Percentiles rank a stretch among this genome's conserved stretches.
Conservation (phyloP, 345 rosid genomes). For the Eucalyptus rudis region DNA sequence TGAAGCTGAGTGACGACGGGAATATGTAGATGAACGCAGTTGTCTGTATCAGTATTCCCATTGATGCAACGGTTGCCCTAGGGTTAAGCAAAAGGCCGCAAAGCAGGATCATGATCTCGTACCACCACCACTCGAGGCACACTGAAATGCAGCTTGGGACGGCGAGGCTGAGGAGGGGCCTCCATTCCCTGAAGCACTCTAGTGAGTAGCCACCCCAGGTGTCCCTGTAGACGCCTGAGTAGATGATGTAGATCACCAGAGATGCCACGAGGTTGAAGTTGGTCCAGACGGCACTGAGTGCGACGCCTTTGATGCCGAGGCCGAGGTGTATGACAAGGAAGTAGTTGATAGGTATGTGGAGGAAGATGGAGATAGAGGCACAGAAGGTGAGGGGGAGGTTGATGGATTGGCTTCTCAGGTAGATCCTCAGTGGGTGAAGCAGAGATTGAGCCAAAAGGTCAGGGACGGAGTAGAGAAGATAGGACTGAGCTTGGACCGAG, state of each 20-base stretch:
- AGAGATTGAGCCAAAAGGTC: constrained; percentile 28
- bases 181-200: constrained; percentile 24
- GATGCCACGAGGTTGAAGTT: constrained; percentile 20
- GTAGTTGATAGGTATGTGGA: constrained; percentile 12
- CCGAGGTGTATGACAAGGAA: constrained; percentile 10
- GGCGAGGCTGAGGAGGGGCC: constrained; percentile 13
- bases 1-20: constrained; percentile 30
- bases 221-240: constrained; percentile 6
- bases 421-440: constrained; percentile 31
- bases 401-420: constrained; percentile 23
- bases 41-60: constrained; percentile 37
- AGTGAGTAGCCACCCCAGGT: constrained; percentile 20
- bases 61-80: constrained; percentile 23
- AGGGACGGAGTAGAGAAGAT: constrained; percentile 19
- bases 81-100: constrained; percentile 31
- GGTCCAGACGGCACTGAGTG: constrained; percentile 16
- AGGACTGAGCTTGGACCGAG: constrained; percentile 18
- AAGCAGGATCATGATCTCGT: constrained; percentile 32
- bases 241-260: constrained; percentile 6
- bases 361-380: constrained; percentile 1
- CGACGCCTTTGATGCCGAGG: constrained; percentile 33
- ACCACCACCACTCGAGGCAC: constrained; percentile 52
- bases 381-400: constrained; percentile 6
- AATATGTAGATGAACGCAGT: constrained; percentile 32
- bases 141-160: constrained; percentile 33